These are phyloP conservation scores for Viola pubescens DNA, from an alignment of 441 rosid genomes.

Conservation along the genomic window DNA sequence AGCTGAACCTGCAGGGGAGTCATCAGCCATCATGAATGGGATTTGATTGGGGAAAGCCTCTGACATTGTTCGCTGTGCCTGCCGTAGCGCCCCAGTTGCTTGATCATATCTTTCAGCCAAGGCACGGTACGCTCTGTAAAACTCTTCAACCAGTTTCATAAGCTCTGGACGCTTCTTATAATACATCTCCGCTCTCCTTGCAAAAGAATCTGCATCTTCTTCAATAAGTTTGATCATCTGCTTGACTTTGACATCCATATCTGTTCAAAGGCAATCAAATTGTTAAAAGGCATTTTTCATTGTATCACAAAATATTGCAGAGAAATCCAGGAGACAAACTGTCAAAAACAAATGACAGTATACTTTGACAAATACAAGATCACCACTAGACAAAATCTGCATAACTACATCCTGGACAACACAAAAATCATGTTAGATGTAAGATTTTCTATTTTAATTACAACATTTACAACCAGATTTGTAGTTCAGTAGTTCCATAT, in stretches of 20 bases:
- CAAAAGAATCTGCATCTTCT: slow-evolving; percentile 99
- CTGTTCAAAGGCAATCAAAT: slow-evolving; percentile 39
- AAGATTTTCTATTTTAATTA: neutral
- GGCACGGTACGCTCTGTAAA: slow-evolving; percentile 93
- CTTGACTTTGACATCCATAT: slow-evolving; percentile 89
- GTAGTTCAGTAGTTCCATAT: no score
- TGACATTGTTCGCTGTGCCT: slow-evolving; percentile 82
- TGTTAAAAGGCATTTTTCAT: neutral
- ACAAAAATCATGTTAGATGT: neutral
- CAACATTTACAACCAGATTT: no score
- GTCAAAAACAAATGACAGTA: no score
- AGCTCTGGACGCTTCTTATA: slow-evolving; percentile 96
- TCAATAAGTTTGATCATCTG: slow-evolving; percentile 96
- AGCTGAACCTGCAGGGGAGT: slow-evolving; percentile 38
- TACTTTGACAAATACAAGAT: neutral
- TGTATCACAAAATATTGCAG: neutral
- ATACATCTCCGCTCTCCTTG: slow-evolving; percentile 97
- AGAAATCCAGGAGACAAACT: neutral
- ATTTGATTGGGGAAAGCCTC: slow-evolving; percentile 93
- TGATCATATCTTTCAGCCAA: slow-evolving; percentile 96
- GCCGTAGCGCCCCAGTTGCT: slow-evolving; percentile 85
- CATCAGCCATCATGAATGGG: slow-evolving; percentile 57
- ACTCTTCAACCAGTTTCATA: slow-evolving; percentile 96
- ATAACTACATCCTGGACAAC: neutral
- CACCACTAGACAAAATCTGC: neutral